Percentiles rank a stretch among this genome's conserved stretches.
These are phyloP conservation scores for Paulownia fortunei DNA, from an alignment of 257 asterid species.

Conservation along the genomic window DNA sequence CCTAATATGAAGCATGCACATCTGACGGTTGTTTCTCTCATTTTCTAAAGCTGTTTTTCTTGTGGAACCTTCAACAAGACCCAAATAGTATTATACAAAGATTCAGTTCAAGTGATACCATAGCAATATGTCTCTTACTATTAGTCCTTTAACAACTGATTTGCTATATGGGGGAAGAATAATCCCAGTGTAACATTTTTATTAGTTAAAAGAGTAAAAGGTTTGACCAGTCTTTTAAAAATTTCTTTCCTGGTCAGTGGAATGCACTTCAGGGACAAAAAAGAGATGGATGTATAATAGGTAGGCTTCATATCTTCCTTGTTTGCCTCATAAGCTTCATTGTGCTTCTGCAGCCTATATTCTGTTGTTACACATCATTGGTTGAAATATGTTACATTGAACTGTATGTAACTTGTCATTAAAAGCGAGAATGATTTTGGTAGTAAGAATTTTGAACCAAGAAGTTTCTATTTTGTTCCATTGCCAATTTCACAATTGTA, in stretches of 20 bases:
- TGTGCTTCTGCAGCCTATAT: neutral
- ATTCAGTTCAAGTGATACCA: slow-evolving; percentile 20
- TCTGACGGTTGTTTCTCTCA: neutral
- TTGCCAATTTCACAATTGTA: neutral
- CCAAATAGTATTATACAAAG: slow-evolving; percentile 15
- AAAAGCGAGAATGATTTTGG: neutral
- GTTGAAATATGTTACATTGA: neutral
- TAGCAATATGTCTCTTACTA: slow-evolving; percentile 14
- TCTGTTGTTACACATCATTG: slow-evolving; percentile 8
- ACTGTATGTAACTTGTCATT: slow-evolving; percentile 5
- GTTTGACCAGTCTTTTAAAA: neutral
- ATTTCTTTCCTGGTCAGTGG: slow-evolving; percentile 10
- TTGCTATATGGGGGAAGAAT: slow-evolving; percentile 5
- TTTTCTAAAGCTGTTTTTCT: slow-evolving; percentile 26
- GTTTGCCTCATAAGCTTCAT: neutral
- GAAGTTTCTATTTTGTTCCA: neutral
- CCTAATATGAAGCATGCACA: neutral
- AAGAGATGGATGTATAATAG: neutral
- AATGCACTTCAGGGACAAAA: neutral
- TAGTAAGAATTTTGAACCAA: neutral
- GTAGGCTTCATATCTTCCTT: neutral
- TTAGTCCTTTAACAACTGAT: slow-evolving; percentile 2
- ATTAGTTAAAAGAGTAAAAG: slow-evolving; percentile 6
- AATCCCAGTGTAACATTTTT: slow-evolving; percentile 22
- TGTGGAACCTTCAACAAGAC: slow-evolving; percentile 11